Evolutionary conservation across 2,329 filamentous ascomycete genomes (phyloP), one percentile per base, ranked within the genome.

Genomic region (Diplodia mutila): DNA sequence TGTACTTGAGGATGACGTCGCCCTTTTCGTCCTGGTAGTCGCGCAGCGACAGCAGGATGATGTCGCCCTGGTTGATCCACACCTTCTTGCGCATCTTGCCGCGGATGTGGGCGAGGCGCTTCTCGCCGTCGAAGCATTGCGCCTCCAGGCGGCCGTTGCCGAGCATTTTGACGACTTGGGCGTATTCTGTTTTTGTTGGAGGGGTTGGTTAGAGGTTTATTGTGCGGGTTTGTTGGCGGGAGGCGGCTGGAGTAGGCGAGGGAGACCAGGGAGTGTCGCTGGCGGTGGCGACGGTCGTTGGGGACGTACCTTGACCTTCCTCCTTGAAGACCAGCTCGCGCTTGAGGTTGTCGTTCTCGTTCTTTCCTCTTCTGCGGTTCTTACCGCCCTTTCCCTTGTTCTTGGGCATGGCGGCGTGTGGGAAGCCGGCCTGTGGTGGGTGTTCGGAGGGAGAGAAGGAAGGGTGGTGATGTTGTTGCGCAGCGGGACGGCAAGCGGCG

Each of bases 11-110:
- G 78, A 95, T 94, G 61, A 96, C 92, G 77, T 95, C 92, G 74
- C 91, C 92, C 85, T 97, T 97, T 83, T 94, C 91, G 82, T 95
- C 92, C 80, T 97, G 93, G 84, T 96, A 96, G 81, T 96, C 93
- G 74, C 93, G 91, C 69, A 97, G 90, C 39, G 91, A 94, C 69
- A 79, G 74, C 57, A 79, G 71, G 66, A 79, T 79, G 70, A 97
- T 97, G 80, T 97, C 93, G 78, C 93, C 93, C 85, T 97, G 93
- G 87, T 97, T 97, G 87, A 97, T 97, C 93, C 93, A 97, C 82
- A 98, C 95, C 88, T 99, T 99, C 88, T 99, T 99, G 77, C 95
- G 90, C 77, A 99, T 91, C 84, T 99, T 98, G 84, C 94, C 94
- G 72, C 94, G 93, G 75, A 92, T 93, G 80, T 94, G 90, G 71